These are phyloP conservation scores for Hippophae gyantsensis DNA, from an alignment of 306 rosid genomes.

Conservation along the genomic window DNA sequence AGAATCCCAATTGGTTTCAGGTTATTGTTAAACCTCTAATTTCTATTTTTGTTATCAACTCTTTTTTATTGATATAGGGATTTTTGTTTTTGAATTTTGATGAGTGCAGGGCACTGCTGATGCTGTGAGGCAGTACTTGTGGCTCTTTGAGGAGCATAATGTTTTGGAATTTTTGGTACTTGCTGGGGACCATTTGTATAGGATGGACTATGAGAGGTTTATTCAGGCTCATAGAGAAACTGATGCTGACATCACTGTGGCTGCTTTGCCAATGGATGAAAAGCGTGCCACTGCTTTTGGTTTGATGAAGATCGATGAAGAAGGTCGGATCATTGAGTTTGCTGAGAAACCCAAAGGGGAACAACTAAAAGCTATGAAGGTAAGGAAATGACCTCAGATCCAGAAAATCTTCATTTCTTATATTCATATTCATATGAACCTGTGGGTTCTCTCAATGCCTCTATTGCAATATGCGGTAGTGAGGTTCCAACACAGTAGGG, in stretches of 20 bases:
- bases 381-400: conserved; percentile 3
- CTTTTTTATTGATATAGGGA: background rate
- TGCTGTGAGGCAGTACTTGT: conserved; percentile 34
- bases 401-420: too few species aligned
- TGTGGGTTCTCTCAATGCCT: too few species aligned
- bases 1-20: conserved; percentile 28
- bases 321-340: background rate
- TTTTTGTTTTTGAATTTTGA: background rate
- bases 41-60: background rate
- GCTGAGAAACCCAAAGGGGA: conserved; percentile 91
- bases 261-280: conserved; percentile 14
- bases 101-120: conserved; percentile 30
- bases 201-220: conserved; percentile 33
- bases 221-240: conserved; percentile 20
- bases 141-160: conserved; percentile 26
- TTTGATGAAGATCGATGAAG: conserved; percentile 16
- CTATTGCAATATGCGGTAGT: too few species aligned
- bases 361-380: conserved; percentile 92
- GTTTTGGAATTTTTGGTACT: conserved; percentile 30
- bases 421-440: too few species aligned
- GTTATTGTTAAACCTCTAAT: background rate
- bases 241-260: conserved; percentile 30
- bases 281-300: conserved; percentile 29
- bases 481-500: too few species aligned
- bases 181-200: conserved; percentile 36